Percentiles rank a stretch among this genome's conserved stretches.
Conservation (phyloP, 305 asterid genomes). For the Euphrasia arctica region DNA sequence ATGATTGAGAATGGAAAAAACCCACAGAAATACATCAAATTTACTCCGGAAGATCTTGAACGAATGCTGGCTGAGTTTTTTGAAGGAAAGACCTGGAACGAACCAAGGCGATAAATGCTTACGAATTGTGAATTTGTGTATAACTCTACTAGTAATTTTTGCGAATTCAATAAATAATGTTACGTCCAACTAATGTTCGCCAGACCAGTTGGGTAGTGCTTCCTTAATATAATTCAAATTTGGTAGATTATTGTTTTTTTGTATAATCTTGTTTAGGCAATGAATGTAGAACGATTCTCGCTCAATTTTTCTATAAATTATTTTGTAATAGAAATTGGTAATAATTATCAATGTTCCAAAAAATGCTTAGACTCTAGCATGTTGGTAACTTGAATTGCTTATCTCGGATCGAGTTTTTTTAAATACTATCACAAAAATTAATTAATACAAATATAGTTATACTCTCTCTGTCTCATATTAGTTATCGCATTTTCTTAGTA, state of each 20-base stretch:
- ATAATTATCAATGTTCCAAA: no score
- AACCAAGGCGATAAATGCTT: constrained; percentile 44
- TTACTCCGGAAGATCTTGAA: constrained; percentile 84
- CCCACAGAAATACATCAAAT: constrained; percentile 84
- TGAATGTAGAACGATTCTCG: background rate
- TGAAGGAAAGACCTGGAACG: constrained; percentile 88
- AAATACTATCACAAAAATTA: no score
- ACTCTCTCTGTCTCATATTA: no score
- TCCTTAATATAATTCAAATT: background rate
- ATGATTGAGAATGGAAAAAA: constrained; percentile 83
- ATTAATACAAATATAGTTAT: no score
- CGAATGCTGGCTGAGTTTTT: constrained; percentile 93
- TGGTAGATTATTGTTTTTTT: background rate
- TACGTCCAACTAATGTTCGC: background rate
- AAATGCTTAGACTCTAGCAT: no score
- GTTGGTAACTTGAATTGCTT: no score
- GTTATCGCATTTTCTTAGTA: no score
- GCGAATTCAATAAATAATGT: constrained; percentile 1
- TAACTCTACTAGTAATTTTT: background rate
- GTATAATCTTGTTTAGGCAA: background rate
- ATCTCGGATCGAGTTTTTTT: no score
- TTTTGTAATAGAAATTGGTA: no score
- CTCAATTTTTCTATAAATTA: no score
- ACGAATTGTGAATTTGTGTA: background rate
- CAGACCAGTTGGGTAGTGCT: background rate